These are phyloP conservation scores for Trypanosoma grayi DNA, from an alignment of 208 protist species.

Conservation along the genomic window DNA sequence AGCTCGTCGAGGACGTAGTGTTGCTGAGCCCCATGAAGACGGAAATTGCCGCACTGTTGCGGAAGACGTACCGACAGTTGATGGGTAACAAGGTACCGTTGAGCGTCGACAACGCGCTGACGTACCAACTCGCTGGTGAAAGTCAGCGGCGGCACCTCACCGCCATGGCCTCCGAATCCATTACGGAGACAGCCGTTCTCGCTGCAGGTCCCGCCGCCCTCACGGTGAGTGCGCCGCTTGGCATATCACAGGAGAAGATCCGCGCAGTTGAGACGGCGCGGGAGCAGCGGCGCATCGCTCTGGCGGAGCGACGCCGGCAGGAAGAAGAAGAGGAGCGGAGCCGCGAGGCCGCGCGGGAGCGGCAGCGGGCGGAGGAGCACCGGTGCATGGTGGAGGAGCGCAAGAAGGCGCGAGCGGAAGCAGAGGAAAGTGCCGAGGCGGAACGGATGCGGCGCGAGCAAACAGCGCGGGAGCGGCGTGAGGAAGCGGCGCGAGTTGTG, in stretches of 20 bases:
- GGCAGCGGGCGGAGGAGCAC: slow-evolving; percentile 53
- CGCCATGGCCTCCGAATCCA: neutral
- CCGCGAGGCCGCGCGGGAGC: slow-evolving; percentile 50
- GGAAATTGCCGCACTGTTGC: slow-evolving; percentile 59
- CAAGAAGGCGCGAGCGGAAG: slow-evolving; percentile 19
- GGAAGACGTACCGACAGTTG: slow-evolving; percentile 46
- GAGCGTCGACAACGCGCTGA: slow-evolving; percentile 22
- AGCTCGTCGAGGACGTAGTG: slow-evolving; percentile 70
- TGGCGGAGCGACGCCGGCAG: slow-evolving; percentile 34
- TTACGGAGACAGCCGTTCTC: slow-evolving; percentile 18
- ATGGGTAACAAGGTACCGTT: slow-evolving; percentile 65
- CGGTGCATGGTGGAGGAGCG: slow-evolving; percentile 48
- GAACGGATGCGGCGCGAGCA: slow-evolving; percentile 28
- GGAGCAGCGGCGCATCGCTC: slow-evolving; percentile 44
- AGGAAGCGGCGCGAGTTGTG: slow-evolving; percentile 40
- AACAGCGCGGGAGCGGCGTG: slow-evolving; percentile 25
- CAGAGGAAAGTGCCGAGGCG: slow-evolving; percentile 22
- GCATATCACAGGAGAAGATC: slow-evolving; percentile 46
- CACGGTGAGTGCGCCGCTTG: slow-evolving; percentile 28
- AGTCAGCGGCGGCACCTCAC: slow-evolving; percentile 5
- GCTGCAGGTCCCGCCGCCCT: slow-evolving; percentile 3
- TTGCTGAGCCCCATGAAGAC: slow-evolving; percentile 59
- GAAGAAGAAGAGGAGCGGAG: slow-evolving; percentile 53
- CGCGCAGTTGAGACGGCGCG: slow-evolving; percentile 41
- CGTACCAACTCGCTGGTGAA: slow-evolving; percentile 25